Evolutionary conservation across 495 filamentous ascomycete species (phyloP).

Genomic region (Penicillium alfredii): DNA sequence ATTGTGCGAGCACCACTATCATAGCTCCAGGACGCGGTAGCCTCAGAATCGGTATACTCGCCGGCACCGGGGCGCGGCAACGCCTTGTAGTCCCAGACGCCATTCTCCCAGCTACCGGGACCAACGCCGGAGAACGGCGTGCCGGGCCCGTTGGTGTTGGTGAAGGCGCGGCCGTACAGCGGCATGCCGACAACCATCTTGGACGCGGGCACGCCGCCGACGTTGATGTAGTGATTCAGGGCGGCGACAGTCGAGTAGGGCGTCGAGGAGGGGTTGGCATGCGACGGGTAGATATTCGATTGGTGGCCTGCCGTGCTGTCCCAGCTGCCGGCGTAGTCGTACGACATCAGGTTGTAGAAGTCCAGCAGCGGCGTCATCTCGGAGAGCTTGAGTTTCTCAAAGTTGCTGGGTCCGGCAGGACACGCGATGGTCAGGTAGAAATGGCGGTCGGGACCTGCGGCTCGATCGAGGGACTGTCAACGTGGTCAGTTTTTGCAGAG

Average conservation of each 20-base stretch:
- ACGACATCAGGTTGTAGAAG: conserved; percentile 77
- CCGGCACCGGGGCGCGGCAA: conserved; percentile 43
- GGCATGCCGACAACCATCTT: conserved; percentile 87
- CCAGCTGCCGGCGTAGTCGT: conserved; percentile 79
- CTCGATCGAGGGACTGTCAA: conserved; percentile 52
- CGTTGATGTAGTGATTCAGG: conserved; percentile 54
- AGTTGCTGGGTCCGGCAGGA: conserved; percentile 55
- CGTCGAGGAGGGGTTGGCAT: conserved; percentile 51
- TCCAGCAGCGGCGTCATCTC: conserved; percentile 74
- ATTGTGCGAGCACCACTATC: conserved; percentile 54
- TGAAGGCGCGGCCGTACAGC: conserved; percentile 81
- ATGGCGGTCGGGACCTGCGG: conserved; percentile 49
- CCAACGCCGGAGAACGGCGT: conserved; percentile 64
- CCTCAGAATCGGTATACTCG: conserved; percentile 32
- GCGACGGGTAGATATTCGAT: conserved; percentile 63
- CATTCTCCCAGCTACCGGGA: conserved; percentile 63
- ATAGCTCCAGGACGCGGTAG: conserved; percentile 66
- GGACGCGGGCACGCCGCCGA: conserved; percentile 49
- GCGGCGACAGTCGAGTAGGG: conserved; percentile 44
- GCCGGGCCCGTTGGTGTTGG: conserved; percentile 67
- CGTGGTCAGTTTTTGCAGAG: conserved; percentile 3
- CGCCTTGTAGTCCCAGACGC: conserved; percentile 76
- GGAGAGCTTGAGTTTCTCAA: conserved; percentile 56
- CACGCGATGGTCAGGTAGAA: conserved; percentile 76
- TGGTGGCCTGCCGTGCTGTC: conserved; percentile 69